phyloP scores from a whole-genome alignment of 192 early-diverging fungal species.

The Podochytrium sp. region DNA sequence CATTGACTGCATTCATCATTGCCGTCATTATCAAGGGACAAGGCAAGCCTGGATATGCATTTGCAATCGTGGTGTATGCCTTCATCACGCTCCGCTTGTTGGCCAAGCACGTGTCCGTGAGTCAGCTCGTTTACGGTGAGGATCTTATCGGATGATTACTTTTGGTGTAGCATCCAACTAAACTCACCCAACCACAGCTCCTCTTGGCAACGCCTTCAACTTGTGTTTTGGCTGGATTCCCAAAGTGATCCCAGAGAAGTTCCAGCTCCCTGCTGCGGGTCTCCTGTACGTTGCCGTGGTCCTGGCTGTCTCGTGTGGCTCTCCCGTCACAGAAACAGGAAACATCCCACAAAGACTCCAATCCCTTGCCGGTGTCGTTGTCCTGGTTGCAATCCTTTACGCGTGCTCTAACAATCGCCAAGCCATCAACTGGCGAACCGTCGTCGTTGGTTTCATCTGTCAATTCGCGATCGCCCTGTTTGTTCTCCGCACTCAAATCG shows the following conservation, averaged over 20 bases:
- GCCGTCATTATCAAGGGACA: conserved; percentile 57
- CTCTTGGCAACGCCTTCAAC: conserved; percentile 42
- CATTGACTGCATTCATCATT: conserved; percentile 65
- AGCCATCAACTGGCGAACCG: conserved; percentile 76
- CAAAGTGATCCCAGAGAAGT: conserved; percentile 38
- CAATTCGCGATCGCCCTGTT: conserved; percentile 83
- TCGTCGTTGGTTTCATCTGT: conserved; percentile 66
- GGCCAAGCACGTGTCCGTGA: conserved; percentile 50
- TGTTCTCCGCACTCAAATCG: conserved; percentile 72
- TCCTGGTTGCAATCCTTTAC: conserved; percentile 55
- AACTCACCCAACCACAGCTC: conserved; percentile 3
- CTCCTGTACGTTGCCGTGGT: conserved; percentile 52
- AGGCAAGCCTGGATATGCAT: conserved; percentile 44
- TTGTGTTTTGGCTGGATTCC: conserved; percentile 31
- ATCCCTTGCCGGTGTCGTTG: conserved; percentile 70
- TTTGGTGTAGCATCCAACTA: background rate
- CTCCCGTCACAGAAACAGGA: conserved; percentile 47
- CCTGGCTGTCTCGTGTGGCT: conserved; percentile 58
- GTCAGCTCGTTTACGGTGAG: conserved; percentile 39
- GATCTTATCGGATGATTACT: background rate
- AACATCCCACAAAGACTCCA: conserved; percentile 75
- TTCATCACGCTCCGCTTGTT: conserved; percentile 50
- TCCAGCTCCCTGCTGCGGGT: conserved; percentile 51
- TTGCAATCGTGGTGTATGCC: conserved; percentile 42
- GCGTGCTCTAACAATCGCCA: conserved; percentile 64